Evolutionary conservation across 2,329 filamentous ascomycete genomes (phyloP).

Genomic region (Hawksworthiomyces lignivorus): DNA sequence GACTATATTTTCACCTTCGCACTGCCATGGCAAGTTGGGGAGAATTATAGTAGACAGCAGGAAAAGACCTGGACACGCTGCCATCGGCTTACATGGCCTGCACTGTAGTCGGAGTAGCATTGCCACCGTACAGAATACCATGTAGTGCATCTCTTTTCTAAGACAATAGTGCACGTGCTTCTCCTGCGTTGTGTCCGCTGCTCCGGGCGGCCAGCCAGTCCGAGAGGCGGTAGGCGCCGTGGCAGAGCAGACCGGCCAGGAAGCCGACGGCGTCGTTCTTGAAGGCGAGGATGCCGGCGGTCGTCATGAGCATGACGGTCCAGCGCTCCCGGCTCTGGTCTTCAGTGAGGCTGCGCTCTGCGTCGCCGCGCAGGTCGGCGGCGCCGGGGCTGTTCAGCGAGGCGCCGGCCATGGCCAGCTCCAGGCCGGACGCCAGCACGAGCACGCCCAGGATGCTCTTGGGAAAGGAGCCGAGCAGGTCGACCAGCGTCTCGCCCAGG

Average conservation of each 20-base stretch:
- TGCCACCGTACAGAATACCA: too few relatives aligned
- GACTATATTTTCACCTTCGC: too few relatives aligned
- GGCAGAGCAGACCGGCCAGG: constrained; percentile 69
- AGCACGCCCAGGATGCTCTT: constrained; percentile 73
- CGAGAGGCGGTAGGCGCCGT: constrained; percentile 54
- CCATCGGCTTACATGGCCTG: too few relatives aligned
- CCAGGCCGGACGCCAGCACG: constrained; percentile 82
- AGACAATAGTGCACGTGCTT: constrained; percentile 22
- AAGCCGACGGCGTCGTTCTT: constrained; percentile 89
- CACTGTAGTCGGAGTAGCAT: too few relatives aligned
- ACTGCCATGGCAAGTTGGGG: too few relatives aligned
- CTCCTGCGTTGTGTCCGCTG: too few relatives aligned
- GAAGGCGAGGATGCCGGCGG: constrained; percentile 74
- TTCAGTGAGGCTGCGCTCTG: constrained; percentile 43
- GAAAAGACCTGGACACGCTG: too few relatives aligned
- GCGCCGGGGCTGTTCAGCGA: constrained; percentile 51
- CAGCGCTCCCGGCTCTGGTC: constrained; percentile 67
- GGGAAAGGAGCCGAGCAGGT: constrained; percentile 65
- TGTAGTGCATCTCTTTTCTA: too few relatives aligned
- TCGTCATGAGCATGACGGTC: constrained; percentile 85
- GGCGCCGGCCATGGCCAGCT: constrained; percentile 78
- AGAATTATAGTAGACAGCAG: too few relatives aligned
- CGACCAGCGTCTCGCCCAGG: constrained; percentile 66
- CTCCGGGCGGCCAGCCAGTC: constrained; percentile 27
- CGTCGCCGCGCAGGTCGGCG: constrained; percentile 29